These are phyloP conservation scores for Colletotrichum kahawae DNA, from an alignment of 2,329 filamentous ascomycete species.

Conservation along the genomic window DNA sequence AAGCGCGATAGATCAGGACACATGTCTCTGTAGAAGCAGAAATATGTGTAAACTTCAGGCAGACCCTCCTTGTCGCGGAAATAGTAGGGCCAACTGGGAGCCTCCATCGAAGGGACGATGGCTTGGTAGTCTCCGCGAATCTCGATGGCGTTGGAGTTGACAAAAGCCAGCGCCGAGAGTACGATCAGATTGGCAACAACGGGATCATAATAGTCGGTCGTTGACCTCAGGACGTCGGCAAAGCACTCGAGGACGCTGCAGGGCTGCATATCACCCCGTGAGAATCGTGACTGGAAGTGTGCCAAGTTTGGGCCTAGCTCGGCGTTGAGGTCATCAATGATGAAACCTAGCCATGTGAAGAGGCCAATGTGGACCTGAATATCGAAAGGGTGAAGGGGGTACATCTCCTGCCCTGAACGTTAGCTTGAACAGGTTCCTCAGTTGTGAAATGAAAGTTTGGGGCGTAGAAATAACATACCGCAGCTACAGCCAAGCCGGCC, in stretches of 20 bases:
- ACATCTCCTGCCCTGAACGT: slow-evolving; percentile 18
- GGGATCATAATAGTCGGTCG: slow-evolving; percentile 28
- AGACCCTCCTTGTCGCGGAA: slow-evolving; percentile 31
- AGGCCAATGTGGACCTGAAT: slow-evolving; percentile 35
- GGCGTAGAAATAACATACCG: not conserved
- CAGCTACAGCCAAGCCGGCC: slow-evolving; percentile 1
- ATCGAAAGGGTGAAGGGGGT: slow-evolving; percentile 24
- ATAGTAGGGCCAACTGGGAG: slow-evolving; percentile 30
- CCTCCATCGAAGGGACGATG: slow-evolving; percentile 23
- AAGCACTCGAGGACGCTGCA: slow-evolving; percentile 25
- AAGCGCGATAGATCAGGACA: slow-evolving; percentile 31
- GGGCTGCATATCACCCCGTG: slow-evolving; percentile 24
- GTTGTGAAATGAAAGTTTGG: too few species aligned
- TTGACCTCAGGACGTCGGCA: slow-evolving; percentile 24
- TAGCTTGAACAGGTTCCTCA: not conserved
- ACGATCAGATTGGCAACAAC: slow-evolving; percentile 32
- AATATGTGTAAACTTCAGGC: slow-evolving; percentile 30
- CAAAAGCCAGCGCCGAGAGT: slow-evolving; percentile 31
- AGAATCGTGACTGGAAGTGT: slow-evolving; percentile 29
- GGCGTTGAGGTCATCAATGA: slow-evolving; percentile 32
- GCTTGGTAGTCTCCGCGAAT: slow-evolving; percentile 22
- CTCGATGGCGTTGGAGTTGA: slow-evolving; percentile 31
- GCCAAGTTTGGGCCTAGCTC: slow-evolving; percentile 23
- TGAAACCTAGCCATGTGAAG: slow-evolving; percentile 32
- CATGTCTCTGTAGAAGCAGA: slow-evolving; percentile 29